A percentile compares a stretch with the other conserved stretches of the same genome.
These are phyloP conservation scores for Fusarium goolgardi DNA, from an alignment of 2,329 filamentous ascomycete genomes.

Conservation along the genomic window DNA sequence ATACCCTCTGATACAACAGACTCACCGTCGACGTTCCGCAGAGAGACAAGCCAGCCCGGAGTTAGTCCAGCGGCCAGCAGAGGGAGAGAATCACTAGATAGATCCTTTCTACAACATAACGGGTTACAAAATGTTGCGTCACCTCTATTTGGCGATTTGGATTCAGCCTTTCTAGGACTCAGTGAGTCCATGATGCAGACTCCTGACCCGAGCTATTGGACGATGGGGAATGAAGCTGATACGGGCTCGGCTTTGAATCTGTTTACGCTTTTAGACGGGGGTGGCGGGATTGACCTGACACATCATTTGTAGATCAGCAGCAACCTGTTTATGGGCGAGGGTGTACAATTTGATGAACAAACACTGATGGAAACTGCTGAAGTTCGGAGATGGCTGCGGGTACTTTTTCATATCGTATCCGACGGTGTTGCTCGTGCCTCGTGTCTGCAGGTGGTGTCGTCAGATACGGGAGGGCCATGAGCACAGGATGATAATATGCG, in stretches of 20 bases:
- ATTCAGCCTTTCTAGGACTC: constrained; percentile 55
- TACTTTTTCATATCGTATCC: not conserved
- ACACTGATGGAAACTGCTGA: not conserved
- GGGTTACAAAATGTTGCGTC: constrained; percentile 46
- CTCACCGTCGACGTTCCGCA: constrained; percentile 24
- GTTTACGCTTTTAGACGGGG: constrained; percentile 63
- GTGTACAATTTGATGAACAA: not conserved
- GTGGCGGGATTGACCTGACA: constrained; percentile 65
- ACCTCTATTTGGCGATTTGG: constrained; percentile 52
- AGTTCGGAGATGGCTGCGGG: not conserved
- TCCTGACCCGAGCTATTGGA: constrained; percentile 56
- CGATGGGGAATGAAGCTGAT: constrained; percentile 56
- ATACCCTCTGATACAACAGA: constrained; percentile 50
- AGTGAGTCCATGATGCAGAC: constrained; percentile 55
- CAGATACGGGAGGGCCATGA: constrained; percentile 9
- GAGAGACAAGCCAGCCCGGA: constrained; percentile 22
- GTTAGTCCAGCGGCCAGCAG: constrained; percentile 33
- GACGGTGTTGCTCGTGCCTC: not conserved
- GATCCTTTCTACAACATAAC: constrained; percentile 47
- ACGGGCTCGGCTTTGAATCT: constrained; percentile 60
- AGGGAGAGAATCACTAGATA: constrained; percentile 44
- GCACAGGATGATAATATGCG: not conserved
- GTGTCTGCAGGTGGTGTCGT: not conserved
- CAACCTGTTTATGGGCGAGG: not conserved
- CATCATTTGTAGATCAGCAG: constrained; percentile 50